phyloP scores from a whole-genome alignment of 1,284 basidiomycete species.

The Pseudozyma hubeiensis region DNA sequence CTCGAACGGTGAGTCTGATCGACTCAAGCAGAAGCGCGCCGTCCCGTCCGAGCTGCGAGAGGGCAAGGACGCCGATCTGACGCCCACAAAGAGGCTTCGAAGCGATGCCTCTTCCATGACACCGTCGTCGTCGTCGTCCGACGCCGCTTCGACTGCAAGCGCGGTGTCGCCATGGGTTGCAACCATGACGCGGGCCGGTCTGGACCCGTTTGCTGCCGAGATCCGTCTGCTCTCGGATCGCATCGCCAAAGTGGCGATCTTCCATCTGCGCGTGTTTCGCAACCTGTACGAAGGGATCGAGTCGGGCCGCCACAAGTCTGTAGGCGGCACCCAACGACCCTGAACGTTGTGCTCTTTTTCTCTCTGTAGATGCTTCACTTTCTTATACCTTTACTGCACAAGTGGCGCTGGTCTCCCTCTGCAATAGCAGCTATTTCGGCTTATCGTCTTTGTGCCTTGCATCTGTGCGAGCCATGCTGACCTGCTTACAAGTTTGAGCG shows the following conservation, averaged over 20 bases:
- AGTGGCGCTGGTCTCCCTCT: neutral
- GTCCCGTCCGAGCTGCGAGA: constrained; percentile 4
- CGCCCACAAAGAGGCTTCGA: constrained; percentile 18
- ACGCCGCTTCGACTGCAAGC: neutral
- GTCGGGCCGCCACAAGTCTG: constrained; percentile 16
- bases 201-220: constrained; percentile 56
- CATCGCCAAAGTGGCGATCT: constrained; percentile 55
- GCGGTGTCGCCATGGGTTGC: constrained; percentile 25
- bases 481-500: too few relatives aligned
- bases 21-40: constrained; percentile 19
- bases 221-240: constrained; percentile 54
- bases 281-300: constrained; percentile 52
- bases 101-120: neutral
- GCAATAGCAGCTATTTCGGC: neutral
- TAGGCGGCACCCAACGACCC: constrained; percentile 5
- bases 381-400: too few relatives aligned
- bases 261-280: constrained; percentile 57
- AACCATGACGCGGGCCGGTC: constrained; percentile 43
- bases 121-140: neutral
- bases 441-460: too few relatives aligned
- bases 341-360: neutral
- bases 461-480: too few relatives aligned
- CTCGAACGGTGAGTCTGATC: neutral
- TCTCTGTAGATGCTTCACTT: neutral
- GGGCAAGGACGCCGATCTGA: neutral